Conservation (phyloP, 257 asterid species). For the Eucommia ulmoides region DNA sequence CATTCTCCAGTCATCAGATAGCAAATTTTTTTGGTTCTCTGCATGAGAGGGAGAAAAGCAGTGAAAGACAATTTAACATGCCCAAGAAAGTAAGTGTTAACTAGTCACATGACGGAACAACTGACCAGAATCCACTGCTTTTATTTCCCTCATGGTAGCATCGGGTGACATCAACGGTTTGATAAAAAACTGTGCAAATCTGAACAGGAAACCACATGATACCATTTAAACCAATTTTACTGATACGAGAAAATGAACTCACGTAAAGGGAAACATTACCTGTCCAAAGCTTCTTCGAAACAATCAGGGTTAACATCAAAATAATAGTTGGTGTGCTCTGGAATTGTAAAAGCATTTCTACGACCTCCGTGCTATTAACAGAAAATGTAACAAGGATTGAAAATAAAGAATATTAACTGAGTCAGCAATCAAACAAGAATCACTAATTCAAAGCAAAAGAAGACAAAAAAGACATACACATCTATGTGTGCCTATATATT, state of each 20-base stretch:
- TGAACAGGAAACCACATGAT: constrained; percentile 16
- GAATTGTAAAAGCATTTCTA: background rate
- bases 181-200: background rate
- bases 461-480: no score
- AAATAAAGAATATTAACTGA: no score
- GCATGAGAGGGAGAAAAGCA: constrained; percentile 1
- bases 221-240: constrained; percentile 2
- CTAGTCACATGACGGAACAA: constrained; percentile 10
- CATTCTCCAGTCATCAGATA: background rate
- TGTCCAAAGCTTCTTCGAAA: background rate
- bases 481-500: no score
- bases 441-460: no score
- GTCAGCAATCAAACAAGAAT: no score
- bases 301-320: background rate
- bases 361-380: background rate
- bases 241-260: background rate
- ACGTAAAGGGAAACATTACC: no score
- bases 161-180: background rate
- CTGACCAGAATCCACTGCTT: constrained; percentile 45
- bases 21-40: background rate
- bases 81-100: constrained; percentile 9
- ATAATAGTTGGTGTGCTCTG: background rate
- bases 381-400: no score
- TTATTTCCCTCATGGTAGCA: background rate
- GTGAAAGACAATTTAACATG: constrained; percentile 4